phyloP scores from a whole-genome alignment of 306 rosid genomes.

The Acacia acuminata region DNA sequence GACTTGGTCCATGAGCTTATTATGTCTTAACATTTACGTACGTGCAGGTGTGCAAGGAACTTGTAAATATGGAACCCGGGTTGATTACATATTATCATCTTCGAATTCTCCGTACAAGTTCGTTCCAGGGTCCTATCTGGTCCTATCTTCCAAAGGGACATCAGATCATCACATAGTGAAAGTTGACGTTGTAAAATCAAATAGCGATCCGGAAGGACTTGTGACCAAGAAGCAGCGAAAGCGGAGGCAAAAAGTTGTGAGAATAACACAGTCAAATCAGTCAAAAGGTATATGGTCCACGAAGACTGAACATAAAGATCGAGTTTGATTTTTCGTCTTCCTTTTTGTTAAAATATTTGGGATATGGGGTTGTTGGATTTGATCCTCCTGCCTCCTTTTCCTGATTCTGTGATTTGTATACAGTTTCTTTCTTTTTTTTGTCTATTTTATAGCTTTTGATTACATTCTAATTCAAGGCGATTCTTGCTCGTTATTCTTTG shows the following conservation, averaged over 20 bases:
- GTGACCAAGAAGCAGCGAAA: conserved; percentile 35
- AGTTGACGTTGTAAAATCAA: conserved; percentile 62
- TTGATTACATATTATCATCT: conserved; percentile 86
- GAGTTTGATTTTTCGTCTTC: not conserved
- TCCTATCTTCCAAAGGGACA: conserved; percentile 92
- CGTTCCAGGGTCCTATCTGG: conserved; percentile 88
- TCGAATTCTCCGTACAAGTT: conserved; percentile 65
- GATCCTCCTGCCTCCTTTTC: conserved; percentile 7
- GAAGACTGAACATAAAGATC: conserved; percentile 30
- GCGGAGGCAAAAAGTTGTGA: conserved; percentile 53
- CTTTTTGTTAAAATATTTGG: conserved; percentile 2
- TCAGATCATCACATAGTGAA: conserved; percentile 98
- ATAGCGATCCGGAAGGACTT: conserved; percentile 34
- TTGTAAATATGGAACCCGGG: conserved; percentile 94
- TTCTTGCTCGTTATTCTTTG: conserved; percentile 30
- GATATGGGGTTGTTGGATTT: conserved; percentile 18
- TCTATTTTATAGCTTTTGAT: conserved; percentile 35
- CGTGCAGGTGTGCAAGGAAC: conserved; percentile 96
- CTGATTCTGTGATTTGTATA: conserved; percentile 25
- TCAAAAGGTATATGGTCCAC: conserved; percentile 69
- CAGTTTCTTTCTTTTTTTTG: conserved; percentile 1
- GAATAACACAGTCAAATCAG: conserved; percentile 52
- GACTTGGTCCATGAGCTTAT: not conserved
- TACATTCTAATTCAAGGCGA: not conserved
- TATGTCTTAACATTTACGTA: not conserved